Conservation (phyloP, 768 basidiomycete species). For the Suillus paluster region DNA sequence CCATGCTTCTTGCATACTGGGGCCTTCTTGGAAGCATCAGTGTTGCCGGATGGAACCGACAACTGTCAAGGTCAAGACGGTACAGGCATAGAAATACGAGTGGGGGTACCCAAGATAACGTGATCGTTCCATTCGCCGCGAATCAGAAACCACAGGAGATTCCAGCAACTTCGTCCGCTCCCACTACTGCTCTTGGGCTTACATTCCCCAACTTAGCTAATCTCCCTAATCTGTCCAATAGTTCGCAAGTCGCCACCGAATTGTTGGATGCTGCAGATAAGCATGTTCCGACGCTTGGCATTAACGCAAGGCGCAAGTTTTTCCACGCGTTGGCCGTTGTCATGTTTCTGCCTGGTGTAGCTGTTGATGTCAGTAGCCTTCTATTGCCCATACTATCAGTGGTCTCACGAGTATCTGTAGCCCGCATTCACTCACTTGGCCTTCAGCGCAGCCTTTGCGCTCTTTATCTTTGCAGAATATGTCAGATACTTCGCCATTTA, state of each 20-base stretch:
- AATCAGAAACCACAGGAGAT: slow-evolving; percentile 23
- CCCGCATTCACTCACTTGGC: slow-evolving; percentile 96
- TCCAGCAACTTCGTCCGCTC: slow-evolving; percentile 4
- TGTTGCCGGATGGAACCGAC: slow-evolving; percentile 94
- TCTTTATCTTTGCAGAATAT: slow-evolving; percentile 97
- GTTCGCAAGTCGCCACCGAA: slow-evolving; percentile 63
- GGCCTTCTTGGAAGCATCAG: slow-evolving; percentile 76
- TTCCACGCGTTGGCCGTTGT: slow-evolving; percentile 95
- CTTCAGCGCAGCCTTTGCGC: slow-evolving; percentile 92
- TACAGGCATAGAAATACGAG: slow-evolving; percentile 55
- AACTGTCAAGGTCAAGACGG: slow-evolving; percentile 76
- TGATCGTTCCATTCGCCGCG: slow-evolving; percentile 31
- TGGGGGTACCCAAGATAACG: slow-evolving; percentile 39
- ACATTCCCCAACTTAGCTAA: slow-evolving; percentile 52
- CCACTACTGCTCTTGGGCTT: slow-evolving; percentile 36
- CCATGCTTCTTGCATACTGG: slow-evolving; percentile 86
- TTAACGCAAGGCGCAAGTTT: slow-evolving; percentile 94
- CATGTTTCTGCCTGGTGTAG: slow-evolving; percentile 96
- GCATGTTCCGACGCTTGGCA: slow-evolving; percentile 83
- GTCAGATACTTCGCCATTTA: slow-evolving; percentile 98
- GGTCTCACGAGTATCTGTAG: slow-evolving; percentile 46
- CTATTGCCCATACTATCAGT: slow-evolving; percentile 3
- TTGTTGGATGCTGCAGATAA: slow-evolving; percentile 88
- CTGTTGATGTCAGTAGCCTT: slow-evolving; percentile 74
- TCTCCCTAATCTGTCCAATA: slow-evolving; percentile 54